Conservation (phyloP, 768 basidiomycete genomes). For the Leccinum truebloodii region DNA sequence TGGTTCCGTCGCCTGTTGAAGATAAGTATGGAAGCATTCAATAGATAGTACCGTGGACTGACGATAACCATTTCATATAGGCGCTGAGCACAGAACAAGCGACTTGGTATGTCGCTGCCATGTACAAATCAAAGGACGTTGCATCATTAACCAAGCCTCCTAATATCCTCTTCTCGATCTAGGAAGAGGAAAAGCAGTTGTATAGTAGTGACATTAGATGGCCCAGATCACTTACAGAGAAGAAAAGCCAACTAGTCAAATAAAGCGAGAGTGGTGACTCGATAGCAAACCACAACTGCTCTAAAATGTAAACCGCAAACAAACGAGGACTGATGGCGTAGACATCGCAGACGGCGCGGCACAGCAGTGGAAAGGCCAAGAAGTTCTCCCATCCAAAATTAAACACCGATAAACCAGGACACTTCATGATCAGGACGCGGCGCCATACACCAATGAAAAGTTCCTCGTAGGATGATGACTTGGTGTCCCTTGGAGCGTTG, state of each 20-base stretch:
- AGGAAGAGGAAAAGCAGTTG: background rate
- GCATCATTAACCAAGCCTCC: background rate
- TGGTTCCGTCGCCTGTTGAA: slow-evolving; percentile 6
- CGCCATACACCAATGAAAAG: slow-evolving; percentile 28
- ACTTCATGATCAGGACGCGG: slow-evolving; percentile 21
- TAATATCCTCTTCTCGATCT: slow-evolving; percentile 26
- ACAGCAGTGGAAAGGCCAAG: slow-evolving; percentile 5
- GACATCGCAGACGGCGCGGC: slow-evolving; percentile 23
- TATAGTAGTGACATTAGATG: background rate
- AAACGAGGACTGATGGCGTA: slow-evolving; percentile 24
- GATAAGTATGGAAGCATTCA: background rate
- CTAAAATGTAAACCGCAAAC: slow-evolving; percentile 12
- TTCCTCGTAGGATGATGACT: slow-evolving; percentile 12
- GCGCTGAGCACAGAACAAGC: slow-evolving; percentile 18
- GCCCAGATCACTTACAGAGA: slow-evolving; percentile 14
- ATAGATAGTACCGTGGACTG: slow-evolving; percentile 2
- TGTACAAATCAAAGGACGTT: slow-evolving; percentile 8
- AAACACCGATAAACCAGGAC: slow-evolving; percentile 6
- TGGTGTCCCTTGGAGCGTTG: background rate
- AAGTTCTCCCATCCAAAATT: slow-evolving; percentile 12
- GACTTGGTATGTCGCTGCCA: slow-evolving; percentile 14
- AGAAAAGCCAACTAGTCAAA: slow-evolving; percentile 24
- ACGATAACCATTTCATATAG: slow-evolving; percentile 22
- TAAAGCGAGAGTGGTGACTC: slow-evolving; percentile 22
- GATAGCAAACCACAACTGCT: slow-evolving; percentile 22